phyloP scores from a whole-genome alignment of 2,329 filamentous ascomycete species.

The Dothidotthia symphoricarpi region DNA sequence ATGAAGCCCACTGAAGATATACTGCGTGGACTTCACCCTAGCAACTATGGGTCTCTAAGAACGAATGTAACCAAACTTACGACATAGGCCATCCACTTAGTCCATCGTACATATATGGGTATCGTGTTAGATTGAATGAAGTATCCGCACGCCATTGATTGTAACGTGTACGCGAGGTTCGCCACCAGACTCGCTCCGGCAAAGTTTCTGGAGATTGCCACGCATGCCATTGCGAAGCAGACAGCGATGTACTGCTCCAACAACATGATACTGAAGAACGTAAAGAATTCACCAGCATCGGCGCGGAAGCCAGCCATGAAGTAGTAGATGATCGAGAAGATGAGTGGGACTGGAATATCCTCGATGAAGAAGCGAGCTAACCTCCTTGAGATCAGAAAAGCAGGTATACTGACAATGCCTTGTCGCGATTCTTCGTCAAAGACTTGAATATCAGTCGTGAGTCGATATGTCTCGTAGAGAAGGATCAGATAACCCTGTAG shows the following conservation, averaged over 20 bases:
- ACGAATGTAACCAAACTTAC: constrained; percentile 25
- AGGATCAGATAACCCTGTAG: constrained; percentile 75
- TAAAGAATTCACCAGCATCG: constrained; percentile 64
- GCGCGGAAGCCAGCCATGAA: constrained; percentile 74
- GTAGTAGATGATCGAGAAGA: constrained; percentile 71
- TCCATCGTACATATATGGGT: constrained; percentile 74
- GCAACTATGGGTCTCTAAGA: no score
- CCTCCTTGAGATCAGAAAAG: constrained; percentile 68
- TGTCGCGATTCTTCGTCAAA: constrained; percentile 76
- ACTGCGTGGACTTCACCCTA: no score
- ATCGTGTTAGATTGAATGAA: constrained; percentile 73
- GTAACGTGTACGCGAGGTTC: constrained; percentile 70
- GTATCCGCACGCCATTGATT: constrained; percentile 72
- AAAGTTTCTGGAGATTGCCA: constrained; percentile 65
- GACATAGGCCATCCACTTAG: constrained; percentile 66
- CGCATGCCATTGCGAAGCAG: constrained; percentile 66
- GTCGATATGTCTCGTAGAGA: constrained; percentile 71
- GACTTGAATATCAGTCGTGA: constrained; percentile 70
- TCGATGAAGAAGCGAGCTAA: constrained; percentile 68
- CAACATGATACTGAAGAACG: constrained; percentile 67
- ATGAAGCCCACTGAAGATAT: no score
- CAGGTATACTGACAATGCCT: constrained; percentile 66
- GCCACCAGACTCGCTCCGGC: constrained; percentile 68
- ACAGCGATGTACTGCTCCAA: constrained; percentile 73
- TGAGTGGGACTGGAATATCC: constrained; percentile 68